Conservation (phyloP, 2,329 filamentous ascomycete species). For the Tolypocladium inflatum region DNA sequence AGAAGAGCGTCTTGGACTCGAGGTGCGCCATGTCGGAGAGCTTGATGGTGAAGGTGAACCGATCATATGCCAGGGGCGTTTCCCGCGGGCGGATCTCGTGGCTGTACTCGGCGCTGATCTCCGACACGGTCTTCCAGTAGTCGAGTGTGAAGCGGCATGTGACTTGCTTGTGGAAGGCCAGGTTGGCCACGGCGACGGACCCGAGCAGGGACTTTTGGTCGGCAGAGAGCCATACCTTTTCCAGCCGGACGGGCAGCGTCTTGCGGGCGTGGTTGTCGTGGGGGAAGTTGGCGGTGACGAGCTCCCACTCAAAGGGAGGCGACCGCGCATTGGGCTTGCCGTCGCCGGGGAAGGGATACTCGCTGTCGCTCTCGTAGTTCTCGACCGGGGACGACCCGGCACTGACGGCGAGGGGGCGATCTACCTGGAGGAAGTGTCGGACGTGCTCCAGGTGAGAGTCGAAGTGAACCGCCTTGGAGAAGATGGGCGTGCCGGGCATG, state of each 20-base stretch:
- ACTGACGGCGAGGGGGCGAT: conserved; percentile 91
- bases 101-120: conserved; percentile 81
- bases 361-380: conserved; percentile 73
- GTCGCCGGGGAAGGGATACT: conserved; percentile 70
- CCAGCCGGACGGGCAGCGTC: conserved; percentile 63
- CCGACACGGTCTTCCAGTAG: conserved; percentile 97
- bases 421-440: conserved; percentile 87
- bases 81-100: conserved; percentile 65
- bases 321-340: conserved; percentile 24
- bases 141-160: conserved; percentile 93
- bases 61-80: conserved; percentile 61
- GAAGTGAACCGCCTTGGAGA: conserved; percentile 96
- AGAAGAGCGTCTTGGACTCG: conserved; percentile 83
- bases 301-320: conserved; percentile 74
- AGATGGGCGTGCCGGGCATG: conserved; percentile 95
- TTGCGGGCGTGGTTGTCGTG: conserved; percentile 41
- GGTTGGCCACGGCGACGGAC: conserved; percentile 73
- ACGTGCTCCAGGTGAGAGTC: conserved; percentile 95
- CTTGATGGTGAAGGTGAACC: conserved; percentile 92
- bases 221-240: conserved; percentile 75
- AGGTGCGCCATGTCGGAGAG: conserved; percentile 84
- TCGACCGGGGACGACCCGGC: conserved; percentile 88
- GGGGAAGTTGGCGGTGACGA: conserved; percentile 77
- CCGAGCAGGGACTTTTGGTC: conserved; percentile 85
- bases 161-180: conserved; percentile 82